Base-by-base conservation (phyloP, 2,329 filamentous ascomycete species). In the Alternaria gaisen region DNA sequence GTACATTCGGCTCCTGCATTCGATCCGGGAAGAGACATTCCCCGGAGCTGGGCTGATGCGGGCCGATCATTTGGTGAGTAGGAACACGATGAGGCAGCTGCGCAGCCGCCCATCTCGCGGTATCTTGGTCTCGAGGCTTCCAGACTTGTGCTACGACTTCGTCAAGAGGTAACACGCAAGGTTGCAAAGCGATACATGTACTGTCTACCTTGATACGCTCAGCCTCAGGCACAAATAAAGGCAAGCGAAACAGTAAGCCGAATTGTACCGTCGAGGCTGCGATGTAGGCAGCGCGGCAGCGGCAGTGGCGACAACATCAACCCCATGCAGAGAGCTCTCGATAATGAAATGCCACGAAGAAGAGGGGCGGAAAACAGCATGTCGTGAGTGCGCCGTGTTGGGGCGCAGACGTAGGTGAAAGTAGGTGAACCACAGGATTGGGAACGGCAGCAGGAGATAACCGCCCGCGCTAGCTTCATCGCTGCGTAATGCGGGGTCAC, bases 191-290 rank as follows among this genome's bases (percentile, higher is more conserved):
- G 34, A 24, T 11, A 34, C 30, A 41, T 16, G 53, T n/a, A 12
- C 46, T 43, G 24, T 38, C 34, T 42, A 24, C 40, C 20, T 46
- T 24, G 58, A 24, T 14, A 46, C 40, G 63, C 55, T 65, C 60
- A 63, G 65, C 65, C 60, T 59, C 60, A 48, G 43, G 60, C 43
- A 47, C 24, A 28, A 22, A 28, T 30, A 18, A 42, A 11, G 47
- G 26, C 42, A 22, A 24, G 32, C 18, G 30, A 50, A 36, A 32
- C 14, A 22, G 46, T 8, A 28, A 48, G 46, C 46, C 30, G 34
- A 12, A 12, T 12, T 4, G 46, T 48, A 20, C 9, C 18, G 18
- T 48, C 28, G 24, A 34, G 30, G 30, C 30, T 48, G 30, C 30
- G 22, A 34, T 24, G 3, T 10, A 5, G 30, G 46, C 30, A 22